Conservation (phyloP, 768 basidiomycete genomes). For the Boletus rubescentipes region DNA sequence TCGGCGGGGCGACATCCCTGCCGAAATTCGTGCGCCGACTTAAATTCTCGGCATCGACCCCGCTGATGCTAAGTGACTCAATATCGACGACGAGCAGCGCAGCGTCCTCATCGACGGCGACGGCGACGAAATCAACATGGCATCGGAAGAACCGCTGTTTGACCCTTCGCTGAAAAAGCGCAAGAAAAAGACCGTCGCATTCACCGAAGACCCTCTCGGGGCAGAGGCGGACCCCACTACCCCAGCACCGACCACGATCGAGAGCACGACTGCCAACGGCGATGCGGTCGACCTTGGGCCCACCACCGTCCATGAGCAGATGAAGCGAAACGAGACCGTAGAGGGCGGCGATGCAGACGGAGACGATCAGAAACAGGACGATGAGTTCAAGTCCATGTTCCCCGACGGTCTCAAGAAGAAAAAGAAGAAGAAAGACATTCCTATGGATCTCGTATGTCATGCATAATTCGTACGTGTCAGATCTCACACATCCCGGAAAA, state of each 20-base stretch:
- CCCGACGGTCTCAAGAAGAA: constrained; percentile 84
- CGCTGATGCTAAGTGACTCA: constrained; percentile 8
- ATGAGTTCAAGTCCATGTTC: constrained; percentile 82
- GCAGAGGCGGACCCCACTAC: constrained; percentile 81
- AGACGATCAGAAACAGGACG: constrained; percentile 57
- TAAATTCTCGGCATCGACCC: constrained; percentile 27
- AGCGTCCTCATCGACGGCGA: constrained; percentile 20
- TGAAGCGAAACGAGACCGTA: constrained; percentile 49
- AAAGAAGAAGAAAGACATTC: constrained; percentile 92
- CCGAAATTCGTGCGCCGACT: constrained; percentile 24
- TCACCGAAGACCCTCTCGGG: constrained; percentile 80
- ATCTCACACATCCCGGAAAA: constrained; percentile 1
- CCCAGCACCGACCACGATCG: constrained; percentile 73
- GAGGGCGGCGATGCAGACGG: constrained; percentile 35
- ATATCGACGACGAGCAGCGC: constrained; percentile 7
- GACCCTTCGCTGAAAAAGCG: constrained; percentile 83
- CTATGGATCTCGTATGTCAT: constrained; percentile 68
- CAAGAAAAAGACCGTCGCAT: constrained; percentile 86
- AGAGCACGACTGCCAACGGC: constrained; percentile 65
- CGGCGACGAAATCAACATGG: constrained; percentile 37
- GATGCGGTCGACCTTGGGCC: constrained; percentile 77
- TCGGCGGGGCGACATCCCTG: constrained; percentile 37
- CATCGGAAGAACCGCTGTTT: constrained; percentile 74
- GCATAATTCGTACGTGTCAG: neutral
- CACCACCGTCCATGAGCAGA: constrained; percentile 71